A percentile compares a stretch with the other conserved stretches of the same genome.
Conservation (phyloP, 768 basidiomycete species). For the Phaffia australis region DNA sequence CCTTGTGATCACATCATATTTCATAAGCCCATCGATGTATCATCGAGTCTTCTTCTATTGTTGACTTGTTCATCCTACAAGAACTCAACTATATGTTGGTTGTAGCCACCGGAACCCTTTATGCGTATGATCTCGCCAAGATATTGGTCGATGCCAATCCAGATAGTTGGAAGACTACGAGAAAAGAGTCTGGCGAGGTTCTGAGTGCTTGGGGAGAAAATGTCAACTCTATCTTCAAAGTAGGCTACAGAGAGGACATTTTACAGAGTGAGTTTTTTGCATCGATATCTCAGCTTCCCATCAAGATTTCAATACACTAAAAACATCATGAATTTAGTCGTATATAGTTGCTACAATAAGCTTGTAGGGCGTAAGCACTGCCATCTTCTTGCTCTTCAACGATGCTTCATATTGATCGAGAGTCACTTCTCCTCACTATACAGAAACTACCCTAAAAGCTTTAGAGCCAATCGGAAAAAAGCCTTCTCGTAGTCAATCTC, state of each 20-base stretch:
- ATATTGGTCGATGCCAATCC: conserved; percentile 9
- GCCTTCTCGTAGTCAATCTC: background rate
- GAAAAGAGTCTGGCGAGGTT: conserved; percentile 18
- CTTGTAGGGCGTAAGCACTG: conserved; percentile 7
- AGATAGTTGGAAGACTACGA: background rate
- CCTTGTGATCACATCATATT: background rate
- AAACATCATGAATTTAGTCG: background rate
- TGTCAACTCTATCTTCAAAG: conserved; percentile 1
- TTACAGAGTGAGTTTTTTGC: background rate
- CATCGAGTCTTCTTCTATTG: conserved; percentile 21
- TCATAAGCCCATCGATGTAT: conserved; percentile 10
- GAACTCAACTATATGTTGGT: conserved; percentile 8
- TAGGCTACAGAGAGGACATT: background rate
- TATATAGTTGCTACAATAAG: conserved; percentile 15
- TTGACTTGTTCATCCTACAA: conserved; percentile 6
- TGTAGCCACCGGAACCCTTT: conserved; percentile 15
- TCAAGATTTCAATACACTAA: no score
- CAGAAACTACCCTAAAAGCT: conserved; percentile 13
- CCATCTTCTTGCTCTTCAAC: background rate
- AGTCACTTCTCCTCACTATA: background rate
- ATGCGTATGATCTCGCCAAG: conserved; percentile 4
- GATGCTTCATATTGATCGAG: no score
- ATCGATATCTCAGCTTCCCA: no score
- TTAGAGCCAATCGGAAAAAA: conserved; percentile 11
- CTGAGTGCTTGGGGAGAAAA: conserved; percentile 21